Conservation (phyloP, 2,329 filamentous ascomycete species). For the Penicillium sp. region DNA sequence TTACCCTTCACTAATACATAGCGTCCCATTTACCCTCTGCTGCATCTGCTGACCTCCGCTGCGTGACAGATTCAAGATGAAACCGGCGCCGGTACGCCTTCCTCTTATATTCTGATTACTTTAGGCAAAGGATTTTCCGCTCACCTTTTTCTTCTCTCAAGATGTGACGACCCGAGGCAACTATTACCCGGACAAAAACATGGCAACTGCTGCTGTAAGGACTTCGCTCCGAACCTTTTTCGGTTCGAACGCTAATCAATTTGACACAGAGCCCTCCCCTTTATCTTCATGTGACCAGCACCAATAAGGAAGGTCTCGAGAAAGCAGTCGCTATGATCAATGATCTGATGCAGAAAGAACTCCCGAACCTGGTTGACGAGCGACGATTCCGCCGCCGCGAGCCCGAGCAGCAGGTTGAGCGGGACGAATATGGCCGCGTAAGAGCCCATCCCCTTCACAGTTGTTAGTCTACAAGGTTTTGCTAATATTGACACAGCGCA, state of each 20-base stretch:
- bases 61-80: conserved; percentile 98
- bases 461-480: neutral
- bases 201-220: conserved; percentile 88
- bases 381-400: conserved; percentile 83
- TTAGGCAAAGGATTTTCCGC: conserved; percentile 55
- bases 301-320: conserved; percentile 84
- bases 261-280: conserved; percentile 74
- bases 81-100: conserved; percentile 96
- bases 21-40: conserved; percentile 61
- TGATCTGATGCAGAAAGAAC: conserved; percentile 91
- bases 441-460: neutral
- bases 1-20: conserved; percentile 63
- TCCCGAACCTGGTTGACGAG: conserved; percentile 93
- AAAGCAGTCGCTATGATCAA: conserved; percentile 83
- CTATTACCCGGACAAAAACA: conserved; percentile 95
- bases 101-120: conserved; percentile 41
- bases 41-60: conserved; percentile 89
- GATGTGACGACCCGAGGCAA: conserved; percentile 98
- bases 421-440: conserved; percentile 87
- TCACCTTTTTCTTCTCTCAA: conserved; percentile 55
- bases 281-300: conserved; percentile 93
- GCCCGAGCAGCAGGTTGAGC: conserved; percentile 70
- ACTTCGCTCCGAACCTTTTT: neutral
- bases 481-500: conserved; percentile 60
- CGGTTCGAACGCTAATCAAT: neutral